Percentiles rank a stretch among this genome's conserved stretches.
Evolutionary conservation across 2,329 filamentous ascomycete species (phyloP).

Genomic region (Emericellopsis atlantica): DNA sequence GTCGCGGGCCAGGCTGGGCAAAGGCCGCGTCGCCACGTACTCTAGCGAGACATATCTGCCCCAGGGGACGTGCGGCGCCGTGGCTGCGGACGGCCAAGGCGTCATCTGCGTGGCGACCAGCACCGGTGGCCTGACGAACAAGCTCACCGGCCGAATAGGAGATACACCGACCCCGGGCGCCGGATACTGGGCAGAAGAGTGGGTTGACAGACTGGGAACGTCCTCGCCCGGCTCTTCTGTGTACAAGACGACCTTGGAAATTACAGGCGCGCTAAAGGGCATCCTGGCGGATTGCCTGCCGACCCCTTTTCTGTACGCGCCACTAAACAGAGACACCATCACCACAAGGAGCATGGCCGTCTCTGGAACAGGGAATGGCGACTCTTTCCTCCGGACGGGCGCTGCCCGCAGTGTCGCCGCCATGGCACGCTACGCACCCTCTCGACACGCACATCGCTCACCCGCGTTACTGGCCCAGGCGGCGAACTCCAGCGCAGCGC

Average conservation of each 20-base stretch:
- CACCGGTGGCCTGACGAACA: conserved; percentile 77
- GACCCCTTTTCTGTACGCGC: conserved; percentile 26
- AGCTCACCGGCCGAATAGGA: conserved; percentile 71
- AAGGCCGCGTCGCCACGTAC: conserved; percentile 32
- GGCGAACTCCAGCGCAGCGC: conserved; percentile 68
- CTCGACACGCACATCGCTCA: conserved; percentile 35
- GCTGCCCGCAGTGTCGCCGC: conserved; percentile 63
- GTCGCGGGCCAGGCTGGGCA: conserved; percentile 30
- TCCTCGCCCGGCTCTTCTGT: not conserved
- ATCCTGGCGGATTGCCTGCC: conserved; percentile 50
- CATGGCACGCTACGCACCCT: conserved; percentile 51
- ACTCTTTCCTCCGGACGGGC: conserved; percentile 65
- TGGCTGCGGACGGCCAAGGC: conserved; percentile 66
- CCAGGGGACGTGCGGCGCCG: conserved; percentile 75
- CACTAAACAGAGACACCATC: conserved; percentile 4
- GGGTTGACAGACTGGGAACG: conserved; percentile 23
- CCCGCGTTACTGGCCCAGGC: conserved; percentile 52
- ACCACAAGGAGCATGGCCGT: conserved; percentile 36
- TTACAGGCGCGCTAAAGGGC: conserved; percentile 26
- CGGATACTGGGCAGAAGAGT: conserved; percentile 85
- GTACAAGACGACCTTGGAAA: conserved; percentile 1
- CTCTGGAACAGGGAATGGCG: conserved; percentile 78
- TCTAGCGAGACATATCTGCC: conserved; percentile 55
- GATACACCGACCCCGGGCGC: conserved; percentile 77
- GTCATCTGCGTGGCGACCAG: conserved; percentile 57